Conservation (phyloP, 805 yeast species). For the Priceomyces carsonii region DNA sequence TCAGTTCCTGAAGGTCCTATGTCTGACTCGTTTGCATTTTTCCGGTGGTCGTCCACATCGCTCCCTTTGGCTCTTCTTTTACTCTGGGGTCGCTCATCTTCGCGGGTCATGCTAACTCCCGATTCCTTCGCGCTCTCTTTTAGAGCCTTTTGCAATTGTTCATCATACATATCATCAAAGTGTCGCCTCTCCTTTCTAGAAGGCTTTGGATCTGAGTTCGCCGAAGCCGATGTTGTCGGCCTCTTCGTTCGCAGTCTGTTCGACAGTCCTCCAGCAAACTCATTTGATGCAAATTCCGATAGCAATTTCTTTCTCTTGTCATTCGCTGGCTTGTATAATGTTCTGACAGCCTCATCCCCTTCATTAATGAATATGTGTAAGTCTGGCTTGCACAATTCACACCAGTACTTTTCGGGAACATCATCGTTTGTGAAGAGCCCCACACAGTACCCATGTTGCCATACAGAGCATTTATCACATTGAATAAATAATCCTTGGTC, state of each 20-base stretch:
- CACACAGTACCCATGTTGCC: conserved; percentile 98
- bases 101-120: conserved; percentile 19
- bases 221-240: conserved; percentile 20
- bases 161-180: conserved; percentile 37
- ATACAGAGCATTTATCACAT: conserved; percentile 87
- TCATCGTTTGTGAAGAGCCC: conserved; percentile 73
- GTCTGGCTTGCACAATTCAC: conserved; percentile 89
- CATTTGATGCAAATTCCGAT: conserved; percentile 19
- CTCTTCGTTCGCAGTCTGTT: conserved; percentile 13
- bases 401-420: conserved; percentile 93
- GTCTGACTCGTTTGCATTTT: conserved; percentile 9
- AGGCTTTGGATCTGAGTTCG: conserved; percentile 17
- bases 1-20: conserved; percentile 11
- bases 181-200: conserved; percentile 34
- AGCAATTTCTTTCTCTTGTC: conserved; percentile 40
- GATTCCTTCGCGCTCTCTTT: conserved; percentile 58
- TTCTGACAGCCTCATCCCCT: conserved; percentile 22
- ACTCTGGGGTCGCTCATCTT: conserved; percentile 5
- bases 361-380: conserved; percentile 57
- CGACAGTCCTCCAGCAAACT: conserved; percentile 9
- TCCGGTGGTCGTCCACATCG: conserved; percentile 13
- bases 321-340: conserved; percentile 43
- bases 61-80: conserved; percentile 11
- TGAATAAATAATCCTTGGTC: conserved; percentile 73
- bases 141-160: conserved; percentile 48